phyloP scores from a whole-genome alignment of 805 yeast genomes.

The Pichia gijzeniarum region DNA sequence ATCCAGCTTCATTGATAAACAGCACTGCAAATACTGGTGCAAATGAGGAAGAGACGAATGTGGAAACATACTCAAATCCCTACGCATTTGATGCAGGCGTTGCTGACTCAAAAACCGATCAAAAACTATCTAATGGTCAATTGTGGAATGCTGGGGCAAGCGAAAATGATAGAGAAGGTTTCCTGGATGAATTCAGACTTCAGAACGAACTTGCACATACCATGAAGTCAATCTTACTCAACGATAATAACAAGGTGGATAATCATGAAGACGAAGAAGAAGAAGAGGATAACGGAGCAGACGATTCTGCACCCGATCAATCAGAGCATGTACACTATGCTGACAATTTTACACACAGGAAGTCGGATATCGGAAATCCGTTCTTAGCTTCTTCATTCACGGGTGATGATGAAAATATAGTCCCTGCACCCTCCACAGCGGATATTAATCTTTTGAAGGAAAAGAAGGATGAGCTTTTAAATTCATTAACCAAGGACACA shows the following conservation, averaged over 20 bases:
- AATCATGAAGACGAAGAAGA: slow-evolving; percentile 16
- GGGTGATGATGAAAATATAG: slow-evolving; percentile 7
- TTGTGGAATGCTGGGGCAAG: not conserved
- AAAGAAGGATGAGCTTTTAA: slow-evolving; percentile 33
- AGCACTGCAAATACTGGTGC: not conserved
- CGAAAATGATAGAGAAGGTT: not conserved
- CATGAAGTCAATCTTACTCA: slow-evolving; percentile 14
- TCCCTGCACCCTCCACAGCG: not conserved
- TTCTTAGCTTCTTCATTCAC: slow-evolving; percentile 1
- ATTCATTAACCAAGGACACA: slow-evolving; percentile 31
- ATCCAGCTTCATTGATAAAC: not conserved
- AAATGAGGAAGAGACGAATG: not conserved
- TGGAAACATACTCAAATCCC: not conserved
- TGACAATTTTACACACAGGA: slow-evolving; percentile 7
- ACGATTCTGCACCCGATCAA: slow-evolving; percentile 7
- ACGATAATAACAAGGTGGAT: slow-evolving; percentile 7
- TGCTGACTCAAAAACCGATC: too few species aligned
- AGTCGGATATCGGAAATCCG: slow-evolving; percentile 9
- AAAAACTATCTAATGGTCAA: not conserved
- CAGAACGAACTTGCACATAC: slow-evolving; percentile 21
- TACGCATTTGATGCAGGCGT: too few species aligned
- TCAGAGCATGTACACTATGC: slow-evolving; percentile 12
- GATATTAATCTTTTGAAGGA: slow-evolving; percentile 23
- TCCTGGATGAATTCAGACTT: slow-evolving; percentile 15
- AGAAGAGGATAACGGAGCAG: slow-evolving; percentile 15